Evolutionary conservation across 2,329 filamentous ascomycete species (phyloP), one percentile per base, ranked within the genome.

Genomic region (Dendrostoma leiphaemia): DNA sequence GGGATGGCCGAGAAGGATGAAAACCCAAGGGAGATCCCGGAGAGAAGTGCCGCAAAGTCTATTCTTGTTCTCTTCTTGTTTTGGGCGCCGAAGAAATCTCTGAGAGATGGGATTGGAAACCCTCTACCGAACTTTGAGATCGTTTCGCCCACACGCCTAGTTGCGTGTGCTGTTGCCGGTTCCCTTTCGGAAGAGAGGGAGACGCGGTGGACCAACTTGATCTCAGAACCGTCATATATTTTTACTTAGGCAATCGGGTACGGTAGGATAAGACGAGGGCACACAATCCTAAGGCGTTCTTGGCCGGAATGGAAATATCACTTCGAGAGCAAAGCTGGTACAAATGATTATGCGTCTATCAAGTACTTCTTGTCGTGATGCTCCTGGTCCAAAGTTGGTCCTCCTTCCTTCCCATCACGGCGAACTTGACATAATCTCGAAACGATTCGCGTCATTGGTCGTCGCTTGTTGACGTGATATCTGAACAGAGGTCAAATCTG

Each of bases 1-100:
- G 23, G 38, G 60, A 64, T 66, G 64, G 34, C 62, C 64, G 63
- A 61, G n/a, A 62, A 60, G 31, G 37, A 28, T 32, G n/a, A 41
- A 38, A 49, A 38, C 29, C 47, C 51, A 44, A 38, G 35, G 37
- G 12, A 49, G 29, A 21, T 48, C 37, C 35, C 37, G n/a, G n/a
- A n/a, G n/a, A n/a, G n/a, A 29, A 37, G 28, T 46, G 31, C 23
- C 59, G 51, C 53, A 48, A 57, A 56, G 63, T 61, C 51, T 64
- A n/a, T n/a, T n/a, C n/a, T n/a, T n/a, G n/a, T 51, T 51, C 37
- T 50, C 47, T 31, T 41, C 48, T 54, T 52, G 38, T 34, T 38
- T 26, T 54, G 43, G 38, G 47, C 29, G 34, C 63, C 47, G 19
- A 26, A 32, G 37, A 58, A 65, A 63, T 57, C 55, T 55, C 55